phyloP scores from a whole-genome alignment of 2,329 filamentous ascomycete genomes.

The Sarocladium oryzae region DNA sequence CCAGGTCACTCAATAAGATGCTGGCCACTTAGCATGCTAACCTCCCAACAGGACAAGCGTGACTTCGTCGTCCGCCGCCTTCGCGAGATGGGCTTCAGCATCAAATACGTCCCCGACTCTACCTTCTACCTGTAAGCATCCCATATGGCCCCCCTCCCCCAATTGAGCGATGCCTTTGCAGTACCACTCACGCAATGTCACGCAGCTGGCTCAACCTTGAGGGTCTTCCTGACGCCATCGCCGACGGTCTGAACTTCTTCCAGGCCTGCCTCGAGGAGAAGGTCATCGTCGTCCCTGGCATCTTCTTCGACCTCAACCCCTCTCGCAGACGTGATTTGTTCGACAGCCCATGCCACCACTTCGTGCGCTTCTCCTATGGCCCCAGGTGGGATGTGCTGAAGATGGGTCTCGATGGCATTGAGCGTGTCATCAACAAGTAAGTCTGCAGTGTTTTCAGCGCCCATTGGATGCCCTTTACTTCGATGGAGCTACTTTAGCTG shows the following conservation, averaged over 20 bases:
- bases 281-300: conserved; percentile 93
- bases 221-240: conserved; percentile 70
- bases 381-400: conserved; percentile 73
- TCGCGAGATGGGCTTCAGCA: conserved; percentile 77
- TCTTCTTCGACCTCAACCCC: conserved; percentile 97
- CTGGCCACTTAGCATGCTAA: no score
- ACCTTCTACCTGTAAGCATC: conserved; percentile 73
- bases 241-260: conserved; percentile 95
- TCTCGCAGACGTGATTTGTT: conserved; percentile 84
- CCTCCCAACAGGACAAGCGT: conserved; percentile 68
- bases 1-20: not conserved
- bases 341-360: conserved; percentile 90
- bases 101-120: conserved; percentile 77
- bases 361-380: conserved; percentile 78
- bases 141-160: conserved; percentile 29
- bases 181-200: not conserved
- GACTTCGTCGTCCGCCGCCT: conserved; percentile 82
- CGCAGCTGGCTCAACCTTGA: conserved; percentile 50
- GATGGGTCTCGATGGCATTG: conserved; percentile 77
- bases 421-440: conserved; percentile 70
- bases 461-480: no score
- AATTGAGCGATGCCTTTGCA: not conserved
- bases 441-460: not conserved
- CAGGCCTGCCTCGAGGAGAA: conserved; percentile 87
- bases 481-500: not conserved